phyloP scores from a whole-genome alignment of 1,284 basidiomycete species.

The Laetiporus sulphureus region DNA sequence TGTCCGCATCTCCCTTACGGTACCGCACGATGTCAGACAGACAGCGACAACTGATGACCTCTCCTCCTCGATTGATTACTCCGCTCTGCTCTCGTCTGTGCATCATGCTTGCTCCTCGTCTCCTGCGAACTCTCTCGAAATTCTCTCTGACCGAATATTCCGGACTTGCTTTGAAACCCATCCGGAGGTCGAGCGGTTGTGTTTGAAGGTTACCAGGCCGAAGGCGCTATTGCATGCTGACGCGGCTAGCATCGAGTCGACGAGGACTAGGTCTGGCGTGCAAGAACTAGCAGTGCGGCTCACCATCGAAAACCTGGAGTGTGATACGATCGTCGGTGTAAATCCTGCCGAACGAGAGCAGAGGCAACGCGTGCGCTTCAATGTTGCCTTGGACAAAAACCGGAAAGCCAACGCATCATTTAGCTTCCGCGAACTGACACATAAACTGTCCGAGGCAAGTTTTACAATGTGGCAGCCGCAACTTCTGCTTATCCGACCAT shows the following conservation, averaged over 20 bases:
- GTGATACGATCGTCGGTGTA: slow-evolving; percentile 65
- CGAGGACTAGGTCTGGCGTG: slow-evolving; percentile 15
- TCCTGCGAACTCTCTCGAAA: slow-evolving; percentile 36
- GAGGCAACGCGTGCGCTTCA: slow-evolving; percentile 62
- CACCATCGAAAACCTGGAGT: slow-evolving; percentile 44
- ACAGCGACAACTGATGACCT: slow-evolving; percentile 55
- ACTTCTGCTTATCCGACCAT: slow-evolving; percentile 1
- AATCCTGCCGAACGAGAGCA: slow-evolving; percentile 67
- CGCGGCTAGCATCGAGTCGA: slow-evolving; percentile 36
- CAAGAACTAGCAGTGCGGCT: slow-evolving; percentile 23
- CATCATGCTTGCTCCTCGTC: slow-evolving; percentile 21
- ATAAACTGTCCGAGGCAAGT: slow-evolving; percentile 35
- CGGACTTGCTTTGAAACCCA: slow-evolving; percentile 33
- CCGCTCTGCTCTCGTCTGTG: slow-evolving; percentile 34
- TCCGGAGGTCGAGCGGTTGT: slow-evolving; percentile 31
- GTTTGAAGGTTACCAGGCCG: slow-evolving; percentile 40
- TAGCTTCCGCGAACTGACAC: slow-evolving; percentile 34
- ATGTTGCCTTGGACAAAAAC: slow-evolving; percentile 33
- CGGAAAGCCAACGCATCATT: slow-evolving; percentile 19
- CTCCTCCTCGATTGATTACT: slow-evolving; percentile 54
- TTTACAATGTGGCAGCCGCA: background rate
- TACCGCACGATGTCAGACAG: slow-evolving; percentile 47
- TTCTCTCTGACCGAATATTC: slow-evolving; percentile 36
- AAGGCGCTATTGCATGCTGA: slow-evolving; percentile 50
- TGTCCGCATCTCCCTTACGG: slow-evolving; percentile 46